A percentile compares a stretch with the other conserved stretches of the same genome.
Evolutionary conservation across 805 yeast species (phyloP).

Genomic region (Wickerhamiella azyma): DNA sequence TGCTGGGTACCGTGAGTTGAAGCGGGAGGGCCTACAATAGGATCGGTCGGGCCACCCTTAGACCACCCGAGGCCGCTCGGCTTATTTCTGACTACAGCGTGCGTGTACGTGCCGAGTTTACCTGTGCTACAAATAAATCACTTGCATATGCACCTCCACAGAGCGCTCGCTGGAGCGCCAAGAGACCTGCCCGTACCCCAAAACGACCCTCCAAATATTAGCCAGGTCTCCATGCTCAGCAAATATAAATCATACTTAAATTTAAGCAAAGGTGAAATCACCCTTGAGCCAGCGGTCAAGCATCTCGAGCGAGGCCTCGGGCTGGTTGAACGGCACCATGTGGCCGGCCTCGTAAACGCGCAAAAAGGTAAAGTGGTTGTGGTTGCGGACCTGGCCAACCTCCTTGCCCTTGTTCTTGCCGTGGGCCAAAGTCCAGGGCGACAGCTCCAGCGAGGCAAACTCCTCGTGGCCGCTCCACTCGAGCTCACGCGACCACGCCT

Average conservation of each 20-base stretch:
- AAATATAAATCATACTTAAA: not conserved
- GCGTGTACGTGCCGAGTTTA: no score
- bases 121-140: no score
- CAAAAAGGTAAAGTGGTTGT: conserved; percentile 61
- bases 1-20: no score
- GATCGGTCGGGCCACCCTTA: no score
- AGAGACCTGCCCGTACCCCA: no score
- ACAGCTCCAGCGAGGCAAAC: conserved; percentile 32
- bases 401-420: conserved; percentile 29
- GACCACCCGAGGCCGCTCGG: no score
- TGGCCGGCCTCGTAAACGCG: conserved; percentile 87
- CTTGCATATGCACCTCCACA: no score
- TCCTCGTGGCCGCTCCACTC: conserved; percentile 51
- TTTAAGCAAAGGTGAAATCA: conserved; percentile 6
- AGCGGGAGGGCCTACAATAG: no score
- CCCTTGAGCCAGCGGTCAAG: conserved; percentile 62
- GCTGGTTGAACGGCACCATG: conserved; percentile 91
- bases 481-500: conserved; percentile 63
- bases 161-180: no score
- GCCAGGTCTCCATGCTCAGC: no score
- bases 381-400: conserved; percentile 61
- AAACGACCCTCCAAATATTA: no score
- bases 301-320: conserved; percentile 64
- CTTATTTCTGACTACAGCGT: no score
- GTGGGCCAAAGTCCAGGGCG: conserved; percentile 24